Conservation (phyloP, 345 rosid species). For the Citrus maxima region DNA sequence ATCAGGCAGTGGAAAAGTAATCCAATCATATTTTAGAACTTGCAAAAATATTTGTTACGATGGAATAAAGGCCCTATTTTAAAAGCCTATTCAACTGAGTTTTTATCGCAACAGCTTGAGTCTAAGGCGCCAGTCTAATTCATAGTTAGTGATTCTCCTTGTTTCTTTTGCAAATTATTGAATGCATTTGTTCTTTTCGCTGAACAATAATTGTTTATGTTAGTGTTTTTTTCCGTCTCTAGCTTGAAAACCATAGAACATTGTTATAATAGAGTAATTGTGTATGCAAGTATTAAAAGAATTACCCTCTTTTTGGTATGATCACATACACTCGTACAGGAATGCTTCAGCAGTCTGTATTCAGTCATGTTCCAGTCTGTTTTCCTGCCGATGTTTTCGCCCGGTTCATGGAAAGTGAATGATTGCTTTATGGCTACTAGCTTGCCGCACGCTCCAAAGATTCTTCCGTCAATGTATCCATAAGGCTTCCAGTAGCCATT, state of each 20-base stretch:
- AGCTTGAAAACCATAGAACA: neutral
- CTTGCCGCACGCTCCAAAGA: neutral
- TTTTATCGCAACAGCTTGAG: neutral
- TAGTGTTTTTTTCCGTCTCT: neutral
- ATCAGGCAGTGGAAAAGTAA: neutral
- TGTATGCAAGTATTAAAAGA: neutral
- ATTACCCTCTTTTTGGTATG: neutral
- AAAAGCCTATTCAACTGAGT: no score
- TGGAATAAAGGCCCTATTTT: neutral
- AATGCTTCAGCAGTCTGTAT: conserved; percentile 3
- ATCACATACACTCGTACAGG: neutral
- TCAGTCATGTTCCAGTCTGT: neutral
- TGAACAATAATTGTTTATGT: neutral
- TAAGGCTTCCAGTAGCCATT: neutral
- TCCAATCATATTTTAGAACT: neutral
- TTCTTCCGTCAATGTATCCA: neutral
- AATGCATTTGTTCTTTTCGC: neutral
- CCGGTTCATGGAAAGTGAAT: neutral
- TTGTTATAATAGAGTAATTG: neutral
- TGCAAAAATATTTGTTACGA: neutral
- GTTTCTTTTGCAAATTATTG: neutral
- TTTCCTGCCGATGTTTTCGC: neutral
- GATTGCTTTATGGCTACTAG: neutral
- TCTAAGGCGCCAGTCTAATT: neutral
- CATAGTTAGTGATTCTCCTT: neutral